A percentile compares a stretch with the other conserved stretches of the same genome.
Evolutionary conservation across 768 basidiomycete genomes (phyloP).

Genomic region (Fomitopsis serialis): DNA sequence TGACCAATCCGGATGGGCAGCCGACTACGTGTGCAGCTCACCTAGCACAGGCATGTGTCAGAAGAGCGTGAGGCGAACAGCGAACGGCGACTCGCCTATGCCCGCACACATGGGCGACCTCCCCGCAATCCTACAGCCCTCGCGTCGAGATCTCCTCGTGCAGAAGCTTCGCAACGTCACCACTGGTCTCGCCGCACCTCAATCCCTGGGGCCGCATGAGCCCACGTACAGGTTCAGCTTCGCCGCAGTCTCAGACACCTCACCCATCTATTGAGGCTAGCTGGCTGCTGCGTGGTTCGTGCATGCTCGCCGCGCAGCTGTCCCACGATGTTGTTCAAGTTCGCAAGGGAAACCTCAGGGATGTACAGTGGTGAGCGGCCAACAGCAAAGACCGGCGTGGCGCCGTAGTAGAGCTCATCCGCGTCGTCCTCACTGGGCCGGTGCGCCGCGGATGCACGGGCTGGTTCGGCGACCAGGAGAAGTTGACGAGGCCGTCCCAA

Average conservation of each 20-base stretch:
- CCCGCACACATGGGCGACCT: constrained; percentile 78
- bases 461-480: constrained; percentile 42
- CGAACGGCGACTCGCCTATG: constrained; percentile 72
- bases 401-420: constrained; percentile 30
- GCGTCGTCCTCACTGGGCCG: constrained; percentile 14
- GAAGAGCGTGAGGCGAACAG: no score
- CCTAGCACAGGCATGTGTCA: no score
- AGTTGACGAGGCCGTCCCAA: constrained; percentile 57
- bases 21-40: no score
- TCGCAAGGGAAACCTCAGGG: constrained; percentile 40
- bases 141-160: constrained; percentile 43
- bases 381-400: constrained; percentile 50
- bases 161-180: constrained; percentile 48
- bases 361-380: constrained; percentile 44
- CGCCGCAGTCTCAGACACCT: constrained; percentile 13
- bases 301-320: constrained; percentile 28
- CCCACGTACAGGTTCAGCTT: constrained; percentile 57
- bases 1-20: no score
- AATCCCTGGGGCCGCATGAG: constrained; percentile 75
- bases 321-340: constrained; percentile 42
- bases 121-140: constrained; percentile 32
- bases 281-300: constrained; percentile 9
- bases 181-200: constrained; percentile 70
- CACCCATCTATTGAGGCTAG: neutral
- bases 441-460: constrained; percentile 11